A percentile compares a stretch with the other conserved stretches of the same genome.
These are phyloP conservation scores for Penicilliopsis zonata DNA, from an alignment of 495 filamentous ascomycete species.

Conservation along the genomic window DNA sequence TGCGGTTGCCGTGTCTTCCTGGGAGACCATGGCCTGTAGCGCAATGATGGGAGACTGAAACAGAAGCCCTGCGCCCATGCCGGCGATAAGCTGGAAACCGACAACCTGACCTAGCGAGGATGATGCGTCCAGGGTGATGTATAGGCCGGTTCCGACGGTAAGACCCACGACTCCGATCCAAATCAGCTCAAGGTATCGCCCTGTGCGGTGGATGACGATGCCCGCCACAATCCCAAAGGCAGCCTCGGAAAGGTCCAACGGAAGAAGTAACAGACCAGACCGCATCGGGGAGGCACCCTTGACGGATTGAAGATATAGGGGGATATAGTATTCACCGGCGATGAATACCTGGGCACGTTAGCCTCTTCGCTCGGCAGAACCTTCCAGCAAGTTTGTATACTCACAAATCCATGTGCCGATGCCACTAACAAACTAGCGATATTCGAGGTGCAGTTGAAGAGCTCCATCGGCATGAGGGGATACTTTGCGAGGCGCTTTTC, in stretches of 20 bases:
- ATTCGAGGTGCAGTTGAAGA: conserved; percentile 49
- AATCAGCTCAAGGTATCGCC: conserved; percentile 46
- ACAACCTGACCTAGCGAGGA: conserved; percentile 33
- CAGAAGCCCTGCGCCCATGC: conserved; percentile 35
- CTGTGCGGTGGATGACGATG: conserved; percentile 44
- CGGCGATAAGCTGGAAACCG: conserved; percentile 50
- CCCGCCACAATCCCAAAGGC: conserved; percentile 36
- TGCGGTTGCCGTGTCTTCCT: conserved; percentile 62
- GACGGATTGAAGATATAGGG: conserved; percentile 45
- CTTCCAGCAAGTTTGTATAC: conserved; percentile 4
- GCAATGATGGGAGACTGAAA: conserved; percentile 62
- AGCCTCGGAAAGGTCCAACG: conserved; percentile 39
- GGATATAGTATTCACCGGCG: conserved; percentile 44
- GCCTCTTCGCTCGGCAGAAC: not conserved
- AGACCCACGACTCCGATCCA: conserved; percentile 34
- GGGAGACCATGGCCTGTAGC: conserved; percentile 56
- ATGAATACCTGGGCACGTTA: conserved; percentile 30
- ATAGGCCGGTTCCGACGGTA: conserved; percentile 40
- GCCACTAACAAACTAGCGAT: conserved; percentile 42
- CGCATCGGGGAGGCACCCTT: conserved; percentile 35
- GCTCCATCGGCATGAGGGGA: conserved; percentile 62
- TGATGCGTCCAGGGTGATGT: conserved; percentile 28
- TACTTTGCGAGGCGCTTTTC: conserved; percentile 61
- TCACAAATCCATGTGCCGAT: conserved; percentile 42
- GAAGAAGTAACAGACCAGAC: conserved; percentile 41